Evolutionary conservation across 2,329 filamentous ascomycete genomes (phyloP), one percentile per base, ranked within the genome.

Genomic region (Cercospora sojina): DNA sequence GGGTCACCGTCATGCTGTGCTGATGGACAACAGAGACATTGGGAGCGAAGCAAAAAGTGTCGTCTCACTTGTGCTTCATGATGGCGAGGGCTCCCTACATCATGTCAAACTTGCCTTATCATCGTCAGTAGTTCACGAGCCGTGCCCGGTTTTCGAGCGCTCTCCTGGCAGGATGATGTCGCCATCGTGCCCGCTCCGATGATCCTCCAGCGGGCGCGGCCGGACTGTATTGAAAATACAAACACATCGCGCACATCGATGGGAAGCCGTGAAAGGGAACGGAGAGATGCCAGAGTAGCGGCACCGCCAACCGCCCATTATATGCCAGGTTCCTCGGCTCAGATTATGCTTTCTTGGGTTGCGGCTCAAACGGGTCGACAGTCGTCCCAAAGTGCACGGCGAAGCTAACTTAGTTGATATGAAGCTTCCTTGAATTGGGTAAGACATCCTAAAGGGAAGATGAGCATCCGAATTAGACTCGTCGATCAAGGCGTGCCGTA

Each of bases 101-200:
- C 23, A 56, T 56, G 53, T 35, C 27, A 56, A 56, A 56, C 25
- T 25, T 56, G 53, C 27, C 27, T 53, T 25, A 25, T 25, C 49
- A 55, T 27, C 20, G 16, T 27, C 31, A 51, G 16, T 20, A 4
- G 6, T 31, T 56, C 8, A 16, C 23, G 27, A 27, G 53, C 16
- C 53, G 23, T n/a, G 31, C 53, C 53, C 18, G 53, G 27, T 56
- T 56, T 56, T 56, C 16, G 53, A 27, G 16, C 16, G 25, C 27
- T 56, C 53, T n/a, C 53, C 53, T 32, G 53, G 27, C 23, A 31
- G 27, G 47, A 56, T 56, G 53, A 56, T 56, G 53, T 32, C 53
- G 53, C 31, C 16, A 31, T 56, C 3, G 16, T 16, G 25, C 20
- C 18, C 13, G 53, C 12, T 10, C 47, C 47, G 47, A 51, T 13